phyloP scores from a whole-genome alignment of 164 flowering plant genomes.

The Vitis riparia region DNA sequence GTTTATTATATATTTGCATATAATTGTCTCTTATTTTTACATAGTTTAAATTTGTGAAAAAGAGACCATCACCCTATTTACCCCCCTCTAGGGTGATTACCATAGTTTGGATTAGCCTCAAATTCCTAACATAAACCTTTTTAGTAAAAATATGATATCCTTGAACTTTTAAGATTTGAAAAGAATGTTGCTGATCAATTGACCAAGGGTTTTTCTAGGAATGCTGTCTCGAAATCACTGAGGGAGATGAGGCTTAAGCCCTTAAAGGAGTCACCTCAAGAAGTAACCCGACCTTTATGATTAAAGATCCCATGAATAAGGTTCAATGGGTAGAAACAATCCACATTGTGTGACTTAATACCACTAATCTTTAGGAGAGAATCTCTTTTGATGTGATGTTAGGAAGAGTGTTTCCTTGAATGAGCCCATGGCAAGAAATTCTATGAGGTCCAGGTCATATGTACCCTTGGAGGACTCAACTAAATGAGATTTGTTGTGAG shows the following conservation, averaged over 20 bases:
- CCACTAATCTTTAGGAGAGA: background rate
- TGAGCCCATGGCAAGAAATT: background rate
- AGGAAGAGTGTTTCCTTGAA: background rate
- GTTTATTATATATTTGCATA: no score
- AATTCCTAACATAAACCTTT: no score
- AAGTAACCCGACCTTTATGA: background rate
- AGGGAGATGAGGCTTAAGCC: background rate
- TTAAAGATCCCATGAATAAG: no score
- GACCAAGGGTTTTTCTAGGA: constrained; percentile 1
- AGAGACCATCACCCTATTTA: no score
- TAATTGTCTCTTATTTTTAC: no score
- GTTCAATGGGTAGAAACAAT: constrained; percentile 1
- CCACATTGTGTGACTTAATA: background rate
- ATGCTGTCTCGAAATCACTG: background rate
- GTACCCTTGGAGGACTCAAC: constrained; percentile 4
- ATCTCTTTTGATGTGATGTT: background rate
- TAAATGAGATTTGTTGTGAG: constrained; percentile 3
- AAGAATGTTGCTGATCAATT: background rate
- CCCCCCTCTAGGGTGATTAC: no score
- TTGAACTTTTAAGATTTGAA: no score
- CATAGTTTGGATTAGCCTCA: no score
- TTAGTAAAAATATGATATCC: background rate
- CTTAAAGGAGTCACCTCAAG: background rate
- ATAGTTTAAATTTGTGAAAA: no score
- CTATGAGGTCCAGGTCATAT: background rate